Base-by-base conservation (phyloP, 164 flowering plant species). In the Magnolia sinica region DNA sequence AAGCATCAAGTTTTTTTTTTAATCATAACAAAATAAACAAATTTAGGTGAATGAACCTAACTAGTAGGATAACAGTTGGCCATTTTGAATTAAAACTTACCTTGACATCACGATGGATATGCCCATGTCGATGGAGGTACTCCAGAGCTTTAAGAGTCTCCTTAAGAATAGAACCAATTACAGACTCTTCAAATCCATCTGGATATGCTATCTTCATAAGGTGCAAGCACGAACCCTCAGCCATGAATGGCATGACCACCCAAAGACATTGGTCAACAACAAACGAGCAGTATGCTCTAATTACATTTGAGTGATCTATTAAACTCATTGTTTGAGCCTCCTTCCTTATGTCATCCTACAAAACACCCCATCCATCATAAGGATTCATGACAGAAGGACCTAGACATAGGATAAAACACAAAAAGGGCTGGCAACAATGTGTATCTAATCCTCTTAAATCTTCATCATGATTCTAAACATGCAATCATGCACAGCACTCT, bases 171-270 rank as follows among this genome's bases (percentile, higher is more conserved):
- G 97, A 85, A 73, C 87, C 86, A 84, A 96, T 96, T 22, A 91
- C 93, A 66, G 87, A 74, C 81, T 96, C 99, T 81, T 94, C 99
- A 85, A 96, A 90, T 73, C 99, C 99, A 82, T 96, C 96, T 1
- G 91, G 89, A 83, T 92, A 91, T 51, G 97, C 97, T 49, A 86
- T 86, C 87, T 94, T 94, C 98, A 96, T 92, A 13, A 96, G 89
- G 79, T 96, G 99, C 79, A 96, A 86, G 79, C 98, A 94, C 69
- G 99, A 96, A 67, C 99, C 99, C 82, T 92, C 94, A 19, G 94
- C 95, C 99, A 96, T 92, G 82, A 89, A 96, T 31, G 98, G 98
- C 97, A 92, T 94, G 71, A 94, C 89, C 76, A 96, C 99, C 99
- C 99, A 96, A 45, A 96, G 92, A 79, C 85, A 84, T 24, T 80